Evolutionary conservation across 2,329 filamentous ascomycete genomes (phyloP), one percentile per base, ranked within the genome.

Genomic region (Phialemoniopsis sp.): DNA sequence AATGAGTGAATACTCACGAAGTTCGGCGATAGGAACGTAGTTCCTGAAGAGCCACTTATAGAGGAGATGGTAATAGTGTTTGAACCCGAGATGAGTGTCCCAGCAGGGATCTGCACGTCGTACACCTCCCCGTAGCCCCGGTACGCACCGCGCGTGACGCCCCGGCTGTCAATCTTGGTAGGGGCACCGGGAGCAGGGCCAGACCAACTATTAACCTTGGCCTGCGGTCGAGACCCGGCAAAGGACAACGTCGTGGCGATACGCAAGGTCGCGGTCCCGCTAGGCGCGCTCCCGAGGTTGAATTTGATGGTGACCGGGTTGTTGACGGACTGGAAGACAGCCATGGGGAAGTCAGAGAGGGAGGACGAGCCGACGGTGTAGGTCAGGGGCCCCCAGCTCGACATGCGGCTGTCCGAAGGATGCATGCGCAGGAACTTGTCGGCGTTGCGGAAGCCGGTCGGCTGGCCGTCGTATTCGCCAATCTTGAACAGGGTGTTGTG

Each of bases 361-460:
- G 62, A 54, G 17, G 72, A 76, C 16, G 68, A 70, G 31, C 78
- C 80, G 10, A 82, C 73, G 3, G 75, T 82, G 59, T 80, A 83
- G 1, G 78, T 83, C 12, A 70, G 50, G 1, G 78, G 69, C 0
- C 66, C 70, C 81, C 81, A 85, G 40, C 63, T 65, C 18, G 65
- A 59, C 80, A 85, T 85, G 50, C 81, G 74, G 30, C 60, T 62
- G 58, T 37, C 35, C 7, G 26, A 31, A 12, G 32, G 82, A 54
- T 86, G 82, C 81, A 85, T 85, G 37, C 78, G 72, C 13, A 79
- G 68, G 54, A 82, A 76, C 51, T 82, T 82, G 39, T 73, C 80
- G 13, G 80, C 80, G 53, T 87, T 85, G 47, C 72, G 72, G 66
- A 86, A 82, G 13, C 78, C 80, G 7, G 66, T 74, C 15, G 78